A percentile compares a stretch with the other conserved stretches of the same genome.
Conservation (phyloP, 1,284 basidiomycete species). For the Boletellus sp. region DNA sequence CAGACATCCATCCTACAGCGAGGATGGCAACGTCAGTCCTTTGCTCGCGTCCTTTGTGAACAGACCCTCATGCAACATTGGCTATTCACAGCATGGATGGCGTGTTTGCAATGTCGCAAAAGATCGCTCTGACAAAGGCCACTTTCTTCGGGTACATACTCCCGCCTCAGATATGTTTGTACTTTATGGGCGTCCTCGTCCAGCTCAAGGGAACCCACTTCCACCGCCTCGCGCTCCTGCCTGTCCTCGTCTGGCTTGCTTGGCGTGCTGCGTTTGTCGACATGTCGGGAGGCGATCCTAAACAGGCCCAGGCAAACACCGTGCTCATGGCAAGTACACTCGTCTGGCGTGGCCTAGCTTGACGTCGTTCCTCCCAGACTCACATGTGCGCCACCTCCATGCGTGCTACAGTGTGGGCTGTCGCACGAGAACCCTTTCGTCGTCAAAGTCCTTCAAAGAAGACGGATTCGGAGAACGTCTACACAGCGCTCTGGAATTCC, state of each 20-base stretch:
- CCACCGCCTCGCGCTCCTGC: slow-evolving; percentile 26
- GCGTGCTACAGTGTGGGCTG: slow-evolving; percentile 20
- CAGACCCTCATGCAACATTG: neutral
- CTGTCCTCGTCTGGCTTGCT: slow-evolving; percentile 17
- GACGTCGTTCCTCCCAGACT: slow-evolving; percentile 7
- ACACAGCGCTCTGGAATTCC: slow-evolving; percentile 22
- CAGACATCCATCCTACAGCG: too few species aligned
- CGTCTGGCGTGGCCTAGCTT: neutral
- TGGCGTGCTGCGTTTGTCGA: slow-evolving; percentile 26
- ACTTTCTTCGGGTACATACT: slow-evolving; percentile 16
- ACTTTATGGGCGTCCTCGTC: slow-evolving; percentile 29
- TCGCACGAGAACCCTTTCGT: slow-evolving; percentile 10
- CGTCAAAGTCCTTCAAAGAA: slow-evolving; percentile 6
- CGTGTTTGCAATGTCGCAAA: slow-evolving; percentile 10
- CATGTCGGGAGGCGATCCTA: slow-evolving; percentile 20
- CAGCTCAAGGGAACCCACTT: slow-evolving; percentile 24
- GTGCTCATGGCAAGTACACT: slow-evolving; percentile 17
- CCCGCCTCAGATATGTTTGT: slow-evolving; percentile 15
- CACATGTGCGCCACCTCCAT: slow-evolving; percentile 16
- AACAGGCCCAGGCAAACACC: slow-evolving; percentile 13
- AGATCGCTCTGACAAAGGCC: slow-evolving; percentile 6
- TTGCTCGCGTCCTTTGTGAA: neutral
- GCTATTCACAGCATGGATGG: neutral
- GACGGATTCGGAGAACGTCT: neutral
- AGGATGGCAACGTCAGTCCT: slow-evolving; percentile 6